Base-by-base conservation (phyloP, 805 yeast species). In the Alloascoidea africana region DNA sequence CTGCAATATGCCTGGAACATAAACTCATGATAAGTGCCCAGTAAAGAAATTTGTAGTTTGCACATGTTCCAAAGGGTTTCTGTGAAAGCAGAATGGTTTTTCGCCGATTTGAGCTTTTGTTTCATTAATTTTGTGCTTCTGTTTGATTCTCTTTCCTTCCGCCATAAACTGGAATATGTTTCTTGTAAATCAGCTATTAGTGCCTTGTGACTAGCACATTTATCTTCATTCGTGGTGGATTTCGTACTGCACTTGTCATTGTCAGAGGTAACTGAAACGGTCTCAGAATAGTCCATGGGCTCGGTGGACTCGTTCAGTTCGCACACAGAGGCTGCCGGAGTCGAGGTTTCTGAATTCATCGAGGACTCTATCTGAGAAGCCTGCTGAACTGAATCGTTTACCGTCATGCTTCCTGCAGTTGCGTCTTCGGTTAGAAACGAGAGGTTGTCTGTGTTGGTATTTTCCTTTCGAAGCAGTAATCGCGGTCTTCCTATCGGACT, bases 1-100 rank as follows among this genome's bases (percentile, higher is more conserved):
- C 36, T 30, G 11, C 36, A 6, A 18, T 34, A 34, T 11, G 36
- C 36, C 11, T 34, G 17, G 6, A 17, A 34, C 17, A 34, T 8
- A n/a, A 34, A 34, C 8, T 34, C 36, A 18, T 34, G 36, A 34
- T 34, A 34, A 8, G 17, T 14, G 5, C 18, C 36, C 6, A 34
- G 11, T 34, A 34, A 18, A 5, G 36, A 8, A 16, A 8, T 8
- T 14, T 34, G 36, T 16, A 17, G 13, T 14, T 18, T 14, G 14
- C 36, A 34, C n/a, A 34, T 18, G n/a, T 14, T 8, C 36, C 36
- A 34, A 13, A 34, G 18, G 8, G 16, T n/a, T 8, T 14, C 19
- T 8, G 11, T 34, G 17, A 34, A 23, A 8, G 30, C 8, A 8
- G 30, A 23, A 23, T 23, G 30, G 30, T 23, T 23, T 8, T 23